These are phyloP conservation scores for Oemleria cerasiformis DNA, from an alignment of 306 rosid genomes.

Conservation along the genomic window DNA sequence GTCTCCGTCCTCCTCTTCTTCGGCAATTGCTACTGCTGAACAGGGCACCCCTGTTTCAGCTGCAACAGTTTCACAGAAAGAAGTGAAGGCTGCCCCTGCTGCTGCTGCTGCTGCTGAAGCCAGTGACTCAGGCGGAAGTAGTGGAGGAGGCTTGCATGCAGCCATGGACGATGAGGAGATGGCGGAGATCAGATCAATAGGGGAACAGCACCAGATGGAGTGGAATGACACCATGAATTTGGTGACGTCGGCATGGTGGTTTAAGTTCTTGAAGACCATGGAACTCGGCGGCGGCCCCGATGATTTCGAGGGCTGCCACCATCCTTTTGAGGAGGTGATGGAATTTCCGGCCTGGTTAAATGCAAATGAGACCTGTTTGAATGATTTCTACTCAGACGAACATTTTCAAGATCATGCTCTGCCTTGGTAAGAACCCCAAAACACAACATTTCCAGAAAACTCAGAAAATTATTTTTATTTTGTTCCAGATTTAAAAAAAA, in stretches of 20 bases:
- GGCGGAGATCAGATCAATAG: constrained; percentile 76
- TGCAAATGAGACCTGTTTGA: constrained; percentile 50
- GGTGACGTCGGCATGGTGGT: constrained; percentile 88
- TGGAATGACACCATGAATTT: constrained; percentile 76
- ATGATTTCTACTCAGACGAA: constrained; percentile 43
- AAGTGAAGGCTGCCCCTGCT: constrained; percentile 33
- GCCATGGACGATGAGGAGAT: constrained; percentile 79
- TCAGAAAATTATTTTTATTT: constrained; percentile 8
- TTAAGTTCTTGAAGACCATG: constrained; percentile 59
- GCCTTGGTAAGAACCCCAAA: constrained; percentile 57
- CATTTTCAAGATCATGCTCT: constrained; percentile 55
- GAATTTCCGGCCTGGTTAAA: constrained; percentile 84
- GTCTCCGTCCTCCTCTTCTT: constrained; percentile 46
- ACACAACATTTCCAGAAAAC: not conserved
- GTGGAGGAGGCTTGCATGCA: constrained; percentile 42
- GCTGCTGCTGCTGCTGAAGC: constrained; percentile 34
- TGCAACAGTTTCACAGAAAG: constrained; percentile 32
- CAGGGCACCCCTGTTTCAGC: constrained; percentile 35
- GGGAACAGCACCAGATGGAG: constrained; percentile 78
- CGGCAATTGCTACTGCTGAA: constrained; percentile 41
- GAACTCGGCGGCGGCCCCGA: constrained; percentile 38
- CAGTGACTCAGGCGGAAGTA: constrained; percentile 28
- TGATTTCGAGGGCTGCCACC: constrained; percentile 23
- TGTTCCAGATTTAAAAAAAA: not conserved
- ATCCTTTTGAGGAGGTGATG: constrained; percentile 45